A percentile compares a stretch with the other conserved stretches of the same genome.
Evolutionary conservation across 768 basidiomycete genomes (phyloP).

Genomic region (Leccinum olivaceopallidum): DNA sequence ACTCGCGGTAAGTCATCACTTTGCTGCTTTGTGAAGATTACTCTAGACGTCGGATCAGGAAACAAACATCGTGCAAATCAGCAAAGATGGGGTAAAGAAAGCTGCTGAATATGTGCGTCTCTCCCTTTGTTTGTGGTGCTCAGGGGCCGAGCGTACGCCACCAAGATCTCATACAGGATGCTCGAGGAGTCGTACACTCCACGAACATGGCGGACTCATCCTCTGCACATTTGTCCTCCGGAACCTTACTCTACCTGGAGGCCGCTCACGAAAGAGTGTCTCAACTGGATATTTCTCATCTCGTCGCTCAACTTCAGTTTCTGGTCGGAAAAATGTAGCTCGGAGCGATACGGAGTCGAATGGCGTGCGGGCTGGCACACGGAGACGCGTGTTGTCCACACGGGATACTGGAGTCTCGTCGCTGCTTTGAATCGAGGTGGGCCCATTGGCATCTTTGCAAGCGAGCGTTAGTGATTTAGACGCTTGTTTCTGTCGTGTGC

Average conservation of each 20-base stretch:
- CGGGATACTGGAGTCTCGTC: slow-evolving; percentile 87
- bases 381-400: slow-evolving; percentile 54
- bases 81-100: slow-evolving; percentile 56
- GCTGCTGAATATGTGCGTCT: slow-evolving; percentile 65
- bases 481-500: not conserved
- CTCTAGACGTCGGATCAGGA: slow-evolving; percentile 40
- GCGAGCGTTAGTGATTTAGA: not conserved
- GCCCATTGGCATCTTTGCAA: slow-evolving; percentile 4
- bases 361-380: slow-evolving; percentile 72
- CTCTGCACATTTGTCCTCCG: slow-evolving; percentile 70
- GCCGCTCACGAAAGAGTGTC: slow-evolving; percentile 53
- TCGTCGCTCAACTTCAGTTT: slow-evolving; percentile 87
- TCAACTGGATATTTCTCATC: slow-evolving; percentile 90
- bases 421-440: slow-evolving; percentile 82
- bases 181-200: slow-evolving; percentile 69
- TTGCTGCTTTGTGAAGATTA: not conserved
- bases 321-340: slow-evolving; percentile 69
- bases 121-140: slow-evolving; percentile 3
- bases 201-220: slow-evolving; percentile 70
- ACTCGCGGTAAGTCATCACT: slow-evolving; percentile 44
- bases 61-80: slow-evolving; percentile 59
- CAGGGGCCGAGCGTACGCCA: slow-evolving; percentile 5
- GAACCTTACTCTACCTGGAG: slow-evolving; percentile 58
- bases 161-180: slow-evolving; percentile 63
- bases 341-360: slow-evolving; percentile 72